Base-by-base conservation (phyloP, 495 filamentous ascomycete species). In the Tuber borchii region DNA sequence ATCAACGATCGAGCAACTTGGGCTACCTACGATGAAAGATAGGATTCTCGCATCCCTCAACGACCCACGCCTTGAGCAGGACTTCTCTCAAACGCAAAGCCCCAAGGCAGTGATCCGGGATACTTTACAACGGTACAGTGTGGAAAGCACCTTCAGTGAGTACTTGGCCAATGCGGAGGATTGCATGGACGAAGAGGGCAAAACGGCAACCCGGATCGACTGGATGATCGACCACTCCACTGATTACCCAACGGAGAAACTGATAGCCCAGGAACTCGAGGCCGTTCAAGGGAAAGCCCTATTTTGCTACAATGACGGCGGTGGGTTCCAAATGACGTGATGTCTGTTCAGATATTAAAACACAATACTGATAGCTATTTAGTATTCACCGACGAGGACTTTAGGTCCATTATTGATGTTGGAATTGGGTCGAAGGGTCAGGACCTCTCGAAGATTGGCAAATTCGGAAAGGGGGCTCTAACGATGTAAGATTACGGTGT, bases 101-200 rank as follows among this genome's bases (percentile, higher is more conserved):
- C 74, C 82, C 0, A 79, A 73, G 20, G 83, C 83, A 9, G 77
- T 79, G 1, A 86, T 86, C 69, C 73, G 70, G 37, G 85, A 86
- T 73, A 85, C 85, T 20, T 70, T 86, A 20, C 76, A 76, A 56
- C 84, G 85, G 39, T 86, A 86, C 70, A 76, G 78, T 5, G 75
- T 84, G 20, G 81, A 81, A 61, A 77, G 77, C 19, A 86, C 85
- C 17, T 86, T 86, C 73, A 83, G 80, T 26, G 85, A 86, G 73
- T 86, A 85, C 75, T 80, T 86, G 20, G 85, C 85, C 20, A 86
- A 86, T 74, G 85, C 85, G 2, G 85, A 86, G 70, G 85, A 86
- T 69, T 78, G 79, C 46, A 61, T 74, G 46, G 51, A 31, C 4
- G 3, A 61, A 16, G 51, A 10, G 51, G 51, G 51, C 0, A 31